Conservation (phyloP, 768 basidiomycete species). For the Scleroderma citrinum region DNA sequence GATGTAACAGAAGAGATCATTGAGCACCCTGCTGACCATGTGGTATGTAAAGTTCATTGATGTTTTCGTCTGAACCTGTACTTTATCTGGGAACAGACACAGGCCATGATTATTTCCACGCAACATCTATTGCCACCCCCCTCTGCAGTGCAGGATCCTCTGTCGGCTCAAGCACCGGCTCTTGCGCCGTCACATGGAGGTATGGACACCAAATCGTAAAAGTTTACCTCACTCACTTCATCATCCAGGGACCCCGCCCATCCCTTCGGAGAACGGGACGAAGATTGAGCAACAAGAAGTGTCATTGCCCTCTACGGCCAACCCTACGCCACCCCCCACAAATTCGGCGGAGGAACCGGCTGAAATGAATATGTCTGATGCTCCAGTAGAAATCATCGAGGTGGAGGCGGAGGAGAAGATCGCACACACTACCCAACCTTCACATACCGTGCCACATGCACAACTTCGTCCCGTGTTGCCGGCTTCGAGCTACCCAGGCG, state of each 20-base stretch:
- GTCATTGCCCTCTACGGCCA: conserved; percentile 27
- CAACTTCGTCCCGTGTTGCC: conserved; percentile 17
- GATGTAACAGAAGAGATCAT: conserved; percentile 76
- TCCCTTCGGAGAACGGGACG: conserved; percentile 19
- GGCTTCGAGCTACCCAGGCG: conserved; percentile 31
- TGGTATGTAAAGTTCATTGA: conserved; percentile 32
- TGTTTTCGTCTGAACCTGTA: conserved; percentile 2
- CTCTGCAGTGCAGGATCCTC: conserved; percentile 20
- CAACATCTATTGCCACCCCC: conserved; percentile 59
- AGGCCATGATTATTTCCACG: conserved; percentile 88
- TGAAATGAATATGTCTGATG: conserved; percentile 22
- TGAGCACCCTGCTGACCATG: conserved; percentile 46
- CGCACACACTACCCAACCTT: conserved; percentile 20
- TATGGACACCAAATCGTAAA: conserved; percentile 5
- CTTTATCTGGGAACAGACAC: conserved; percentile 48
- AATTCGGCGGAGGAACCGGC: conserved; percentile 7
- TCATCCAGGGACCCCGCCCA: conserved; percentile 17
- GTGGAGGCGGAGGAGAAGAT: conserved; percentile 40
- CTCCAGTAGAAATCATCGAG: conserved; percentile 43
- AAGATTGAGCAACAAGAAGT: conserved; percentile 32
- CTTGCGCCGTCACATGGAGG: conserved; percentile 24
- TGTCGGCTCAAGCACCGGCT: conserved; percentile 16
- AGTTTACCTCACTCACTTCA: not conserved
- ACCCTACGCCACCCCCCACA: conserved; percentile 26
- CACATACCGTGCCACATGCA: conserved; percentile 14